These are phyloP conservation scores for Cladophialophora bantiana DNA, from an alignment of 2,329 filamentous ascomycete genomes.

Conservation along the genomic window DNA sequence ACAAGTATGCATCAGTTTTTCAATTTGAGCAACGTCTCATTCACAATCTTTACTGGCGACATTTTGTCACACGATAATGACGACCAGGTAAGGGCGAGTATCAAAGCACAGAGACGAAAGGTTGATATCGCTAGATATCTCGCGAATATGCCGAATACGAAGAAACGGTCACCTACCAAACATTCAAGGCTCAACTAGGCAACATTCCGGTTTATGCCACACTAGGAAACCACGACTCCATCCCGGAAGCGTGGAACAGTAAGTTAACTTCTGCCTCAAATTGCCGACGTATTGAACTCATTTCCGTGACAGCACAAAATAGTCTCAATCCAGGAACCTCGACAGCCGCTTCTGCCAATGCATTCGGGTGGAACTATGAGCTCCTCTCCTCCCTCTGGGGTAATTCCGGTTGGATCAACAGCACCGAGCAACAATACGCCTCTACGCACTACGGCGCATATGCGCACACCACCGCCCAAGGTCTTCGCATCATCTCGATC, in stretches of 20 bases:
- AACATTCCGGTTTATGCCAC: slow-evolving; percentile 13
- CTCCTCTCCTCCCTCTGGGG: slow-evolving; percentile 12
- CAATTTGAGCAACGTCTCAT: slow-evolving; percentile 6
- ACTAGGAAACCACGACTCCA: slow-evolving; percentile 10
- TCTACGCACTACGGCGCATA: slow-evolving; percentile 14
- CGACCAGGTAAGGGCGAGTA: not conserved
- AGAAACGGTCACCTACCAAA: slow-evolving; percentile 12
- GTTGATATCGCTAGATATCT: slow-evolving; percentile 1
- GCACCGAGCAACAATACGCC: slow-evolving; percentile 3
- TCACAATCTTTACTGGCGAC: slow-evolving; percentile 9
- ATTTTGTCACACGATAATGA: slow-evolving; percentile 16
- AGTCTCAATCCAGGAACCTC: not conserved
- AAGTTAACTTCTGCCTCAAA: not conserved
- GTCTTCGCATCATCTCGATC: slow-evolving; percentile 11
- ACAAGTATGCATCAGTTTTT: slow-evolving; percentile 11
- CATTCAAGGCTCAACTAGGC: slow-evolving; percentile 13
- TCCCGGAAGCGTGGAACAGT: slow-evolving; percentile 12
- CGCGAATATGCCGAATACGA: slow-evolving; percentile 19
- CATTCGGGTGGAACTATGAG: slow-evolving; percentile 12
- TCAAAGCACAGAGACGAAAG: not conserved
- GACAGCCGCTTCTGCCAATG: not conserved
- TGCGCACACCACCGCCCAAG: slow-evolving; percentile 6
- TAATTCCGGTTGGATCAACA: slow-evolving; percentile 5
- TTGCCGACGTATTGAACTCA: not conserved
- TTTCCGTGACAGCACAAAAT: not conserved